Evolutionary conservation across 192 early-diverging fungal species (phyloP).

Genomic region (Coemansia sp.): DNA sequence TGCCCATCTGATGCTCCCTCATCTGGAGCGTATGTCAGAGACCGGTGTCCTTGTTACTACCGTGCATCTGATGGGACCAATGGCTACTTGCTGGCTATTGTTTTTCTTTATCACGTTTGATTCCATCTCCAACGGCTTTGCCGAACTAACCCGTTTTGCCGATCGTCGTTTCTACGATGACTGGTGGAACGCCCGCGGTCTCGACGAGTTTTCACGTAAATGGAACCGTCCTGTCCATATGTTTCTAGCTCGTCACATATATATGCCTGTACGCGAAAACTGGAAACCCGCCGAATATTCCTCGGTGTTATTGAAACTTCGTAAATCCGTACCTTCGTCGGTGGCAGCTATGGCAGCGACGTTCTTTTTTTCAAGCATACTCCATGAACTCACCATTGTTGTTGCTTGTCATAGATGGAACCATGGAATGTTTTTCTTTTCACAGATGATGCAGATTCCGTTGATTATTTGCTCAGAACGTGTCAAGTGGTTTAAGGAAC

Average conservation of each 20-base stretch:
- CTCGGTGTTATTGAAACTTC: slow-evolving; percentile 5
- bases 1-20: slow-evolving; percentile 84
- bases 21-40: slow-evolving; percentile 64
- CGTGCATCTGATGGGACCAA: slow-evolving; percentile 76
- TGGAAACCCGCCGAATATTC: slow-evolving; percentile 11
- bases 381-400: slow-evolving; percentile 45
- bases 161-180: slow-evolving; percentile 98
- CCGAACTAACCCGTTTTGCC: slow-evolving; percentile 90
- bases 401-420: slow-evolving; percentile 48
- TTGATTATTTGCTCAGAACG: slow-evolving; percentile 69
- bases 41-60: slow-evolving; percentile 62
- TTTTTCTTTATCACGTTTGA: slow-evolving; percentile 97
- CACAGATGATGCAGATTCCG: slow-evolving; percentile 74
- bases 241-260: slow-evolving; percentile 89
- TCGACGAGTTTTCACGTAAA: slow-evolving; percentile 92
- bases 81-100: slow-evolving; percentile 88
- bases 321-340: slow-evolving; percentile 28
- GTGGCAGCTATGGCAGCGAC: slow-evolving; percentile 50
- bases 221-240: slow-evolving; percentile 98
- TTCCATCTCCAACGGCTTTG: slow-evolving; percentile 94
- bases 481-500: slow-evolving; percentile 59
- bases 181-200: slow-evolving; percentile 91
- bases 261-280: slow-evolving; percentile 74
- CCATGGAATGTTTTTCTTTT: slow-evolving; percentile 51
- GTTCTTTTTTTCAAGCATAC: slow-evolving; percentile 53